phyloP scores from a whole-genome alignment of 345 rosid genomes.

The Euphorbia lathyris region DNA sequence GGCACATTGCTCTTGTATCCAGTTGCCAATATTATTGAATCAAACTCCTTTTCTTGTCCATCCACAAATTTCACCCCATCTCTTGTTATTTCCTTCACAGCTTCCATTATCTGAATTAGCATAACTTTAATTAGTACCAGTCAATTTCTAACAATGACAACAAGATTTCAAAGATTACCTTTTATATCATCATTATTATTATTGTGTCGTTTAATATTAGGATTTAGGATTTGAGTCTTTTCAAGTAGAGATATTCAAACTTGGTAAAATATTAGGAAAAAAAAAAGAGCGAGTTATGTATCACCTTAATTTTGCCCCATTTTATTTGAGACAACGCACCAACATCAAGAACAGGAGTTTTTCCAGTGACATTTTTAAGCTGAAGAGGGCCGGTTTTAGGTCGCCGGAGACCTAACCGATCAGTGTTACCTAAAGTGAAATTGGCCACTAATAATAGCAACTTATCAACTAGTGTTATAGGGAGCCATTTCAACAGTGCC shows the following conservation, averaged over 20 bases:
- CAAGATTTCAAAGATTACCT: too few relatives aligned
- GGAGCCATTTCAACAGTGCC: constrained; percentile 76
- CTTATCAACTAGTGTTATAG: constrained; percentile 63
- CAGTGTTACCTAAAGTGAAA: constrained; percentile 60
- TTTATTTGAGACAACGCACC: constrained; percentile 70
- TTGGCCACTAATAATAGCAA: constrained; percentile 49
- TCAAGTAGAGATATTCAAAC: too few relatives aligned
- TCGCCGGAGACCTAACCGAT: constrained; percentile 66
- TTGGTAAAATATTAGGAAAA: too few relatives aligned
- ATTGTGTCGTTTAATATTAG: too few relatives aligned
- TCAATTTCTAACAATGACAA: too few relatives aligned
- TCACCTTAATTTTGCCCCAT: constrained; percentile 76
- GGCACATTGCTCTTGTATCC: constrained; percentile 93
- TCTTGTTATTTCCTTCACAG: constrained; percentile 68
- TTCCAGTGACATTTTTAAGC: constrained; percentile 82
- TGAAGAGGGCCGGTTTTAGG: constrained; percentile 88
- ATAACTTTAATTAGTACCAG: too few relatives aligned
- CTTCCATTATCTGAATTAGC: constrained; percentile 51
- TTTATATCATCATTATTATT: too few relatives aligned
- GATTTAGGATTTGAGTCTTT: too few relatives aligned
- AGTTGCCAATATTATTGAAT: constrained; percentile 80
- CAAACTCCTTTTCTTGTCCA: constrained; percentile 71
- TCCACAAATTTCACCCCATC: constrained; percentile 70
- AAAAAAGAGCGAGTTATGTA: too few relatives aligned
- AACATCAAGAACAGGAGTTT: constrained; percentile 88